Percentiles rank a stretch among this genome's conserved stretches.
phyloP scores from a whole-genome alignment of 495 filamentous ascomycete species.

The Aspergillus diversus region DNA sequence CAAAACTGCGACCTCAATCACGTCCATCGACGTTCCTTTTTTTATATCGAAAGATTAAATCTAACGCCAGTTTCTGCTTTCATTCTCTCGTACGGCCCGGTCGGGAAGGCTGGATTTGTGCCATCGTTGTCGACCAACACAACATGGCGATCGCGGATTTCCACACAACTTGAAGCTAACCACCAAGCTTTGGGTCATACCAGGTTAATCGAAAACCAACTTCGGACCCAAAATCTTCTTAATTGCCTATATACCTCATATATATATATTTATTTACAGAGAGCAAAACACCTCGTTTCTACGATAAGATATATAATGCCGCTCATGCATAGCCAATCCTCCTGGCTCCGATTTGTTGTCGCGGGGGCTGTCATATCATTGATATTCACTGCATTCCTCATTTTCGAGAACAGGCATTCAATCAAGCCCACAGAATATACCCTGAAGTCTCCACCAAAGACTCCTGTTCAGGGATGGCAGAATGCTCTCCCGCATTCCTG shows the following conservation, averaged over 20 bases:
- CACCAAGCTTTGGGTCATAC: background rate
- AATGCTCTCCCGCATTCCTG: constrained; percentile 9
- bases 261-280: constrained; percentile 6
- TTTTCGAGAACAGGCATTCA: constrained; percentile 27
- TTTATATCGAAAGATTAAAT: too few relatives aligned
- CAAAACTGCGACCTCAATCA: background rate
- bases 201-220: background rate
- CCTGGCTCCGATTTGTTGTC: constrained; percentile 40
- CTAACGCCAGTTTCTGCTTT: too few relatives aligned
- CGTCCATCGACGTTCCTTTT: too few relatives aligned
- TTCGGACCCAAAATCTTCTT: too few relatives aligned
- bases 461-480: background rate
- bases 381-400: constrained; percentile 36
- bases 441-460: constrained; percentile 20
- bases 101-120: too few relatives aligned
- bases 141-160: too few relatives aligned
- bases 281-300: constrained; percentile 2
- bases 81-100: too few relatives aligned
- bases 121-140: too few relatives aligned
- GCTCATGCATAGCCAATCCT: constrained; percentile 24
- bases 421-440: constrained; percentile 28
- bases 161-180: too few relatives aligned
- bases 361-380: constrained; percentile 36
- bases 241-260: constrained; percentile 4
- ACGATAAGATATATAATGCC: background rate